A percentile compares a stretch with the other conserved stretches of the same genome.
These are phyloP conservation scores for Cryphonectria japonica DNA, from an alignment of 2,329 filamentous ascomycete genomes.

Conservation along the genomic window DNA sequence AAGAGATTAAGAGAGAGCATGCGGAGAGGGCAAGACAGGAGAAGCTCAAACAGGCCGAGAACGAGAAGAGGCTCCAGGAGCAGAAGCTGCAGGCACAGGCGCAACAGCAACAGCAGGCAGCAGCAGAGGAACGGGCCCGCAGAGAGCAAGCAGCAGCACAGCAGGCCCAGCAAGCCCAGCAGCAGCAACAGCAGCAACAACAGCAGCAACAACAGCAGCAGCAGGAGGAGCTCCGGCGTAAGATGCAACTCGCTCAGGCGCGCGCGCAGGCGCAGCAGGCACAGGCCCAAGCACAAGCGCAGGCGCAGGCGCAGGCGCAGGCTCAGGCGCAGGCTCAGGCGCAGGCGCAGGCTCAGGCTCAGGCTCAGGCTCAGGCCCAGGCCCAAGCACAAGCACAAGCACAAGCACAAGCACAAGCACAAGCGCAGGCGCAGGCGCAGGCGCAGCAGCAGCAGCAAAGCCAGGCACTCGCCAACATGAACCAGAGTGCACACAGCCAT, in stretches of 20 bases:
- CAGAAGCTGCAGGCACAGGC: conserved; percentile 52
- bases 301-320: conserved; percentile 40
- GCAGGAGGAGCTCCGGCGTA: conserved; percentile 26
- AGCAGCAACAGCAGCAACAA: not conserved
- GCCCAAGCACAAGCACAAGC: conserved; percentile 35
- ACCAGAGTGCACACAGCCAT: conserved; percentile 49
- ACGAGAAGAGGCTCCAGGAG: conserved; percentile 56
- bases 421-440: conserved; percentile 36
- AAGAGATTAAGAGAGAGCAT: conserved; percentile 78
- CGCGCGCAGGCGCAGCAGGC: conserved; percentile 41
- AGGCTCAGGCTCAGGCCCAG: conserved; percentile 36
- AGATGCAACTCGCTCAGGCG: conserved; percentile 39
- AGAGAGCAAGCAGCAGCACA: conserved; percentile 40
- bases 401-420: conserved; percentile 32
- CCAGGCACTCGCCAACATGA: conserved; percentile 40
- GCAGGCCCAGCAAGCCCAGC: conserved; percentile 33
- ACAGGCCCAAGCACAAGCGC: conserved; percentile 40
- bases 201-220: conserved; percentile 33
- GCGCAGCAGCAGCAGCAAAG: conserved; percentile 34
- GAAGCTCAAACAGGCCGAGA: conserved; percentile 68
- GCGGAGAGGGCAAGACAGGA: conserved; percentile 78
- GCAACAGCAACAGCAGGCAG: conserved; percentile 49
- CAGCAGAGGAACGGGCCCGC: conserved; percentile 44
- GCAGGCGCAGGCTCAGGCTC: conserved; percentile 31
- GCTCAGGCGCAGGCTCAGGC: conserved; percentile 38